Percentiles rank a stretch among this genome's conserved stretches.
phyloP scores from a whole-genome alignment of 202 grass and related monocot species.

The Panicum hallii region DNA sequence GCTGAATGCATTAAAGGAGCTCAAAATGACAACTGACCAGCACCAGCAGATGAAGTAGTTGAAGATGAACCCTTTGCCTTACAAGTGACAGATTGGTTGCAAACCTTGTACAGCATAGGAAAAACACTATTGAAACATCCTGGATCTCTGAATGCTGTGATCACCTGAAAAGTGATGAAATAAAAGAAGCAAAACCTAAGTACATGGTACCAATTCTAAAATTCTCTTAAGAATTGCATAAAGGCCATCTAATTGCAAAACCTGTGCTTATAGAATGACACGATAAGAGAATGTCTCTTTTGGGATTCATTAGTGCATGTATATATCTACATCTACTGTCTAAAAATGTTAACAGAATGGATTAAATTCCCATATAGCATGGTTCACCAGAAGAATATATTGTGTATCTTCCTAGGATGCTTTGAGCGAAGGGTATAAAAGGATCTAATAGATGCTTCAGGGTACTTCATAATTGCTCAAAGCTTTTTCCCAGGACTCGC shows the following conservation, averaged over 20 bases:
- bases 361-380: not conserved
- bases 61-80: conserved; percentile 56
- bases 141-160: conserved; percentile 74
- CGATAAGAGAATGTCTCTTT: not conserved
- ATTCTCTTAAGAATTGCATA: conserved; percentile 7
- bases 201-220: conserved; percentile 37
- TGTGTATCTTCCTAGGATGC: not conserved
- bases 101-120: conserved; percentile 82
- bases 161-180: conserved; percentile 70
- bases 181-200: conserved; percentile 3
- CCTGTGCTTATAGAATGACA: not conserved
- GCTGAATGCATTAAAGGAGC: conserved; percentile 22
- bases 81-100: conserved; percentile 56
- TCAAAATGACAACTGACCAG: conserved; percentile 59
- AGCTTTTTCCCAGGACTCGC: not conserved
- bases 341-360: not conserved
- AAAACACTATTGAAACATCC: conserved; percentile 75
- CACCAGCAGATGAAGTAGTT: conserved; percentile 43
- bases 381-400: not conserved
- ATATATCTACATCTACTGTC: conserved; percentile 3
- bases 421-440: not conserved
- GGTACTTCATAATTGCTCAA: not conserved
- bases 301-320: not conserved
- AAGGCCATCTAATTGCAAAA: conserved; percentile 2
- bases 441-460: not conserved